Evolutionary conservation across 1,284 basidiomycete genomes (phyloP), one percentile per base, ranked within the genome.

Genomic region (Leucoagaricus sp.): DNA sequence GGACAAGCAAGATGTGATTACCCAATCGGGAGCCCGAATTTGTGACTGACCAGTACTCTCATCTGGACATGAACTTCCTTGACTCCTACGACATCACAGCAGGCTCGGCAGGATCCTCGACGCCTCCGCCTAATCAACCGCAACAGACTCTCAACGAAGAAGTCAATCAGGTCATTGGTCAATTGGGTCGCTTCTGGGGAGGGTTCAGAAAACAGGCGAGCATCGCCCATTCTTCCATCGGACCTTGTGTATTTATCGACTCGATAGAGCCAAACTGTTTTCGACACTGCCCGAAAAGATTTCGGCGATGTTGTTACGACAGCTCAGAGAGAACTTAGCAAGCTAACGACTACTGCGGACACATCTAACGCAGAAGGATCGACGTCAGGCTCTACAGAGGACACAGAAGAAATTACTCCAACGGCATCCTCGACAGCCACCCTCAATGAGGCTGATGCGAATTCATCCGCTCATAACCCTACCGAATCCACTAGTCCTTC

Each of bases 141-240:
- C 82, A 85, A 60, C 87, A 83, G 48, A 84, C 80, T 55, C 75
- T 96, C 49, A 88, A 95, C 66, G 88, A 94, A 63, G 94, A 96
- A 71, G 91, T 96, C 7, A 81, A 81, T 3, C 89, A 96, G 68
- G 93, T 94, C 21, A 84, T 95, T 50, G 90, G 89, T 19, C 86
- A 90, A 64, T 75, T 95, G n/a, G 88, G 86, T 36, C 79, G 84
- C 55, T 88, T 94, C 69, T 96, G 93, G 93, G 93, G 93, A 47
- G 89, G 91, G 15, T 89, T 95, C 67, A 84, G 86, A 75, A 91
- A 89, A 70, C 91, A 94, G 85, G 93, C 88, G 63, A 64, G 86
- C 65, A 41, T 23, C 47, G 42, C n/a, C 38, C 38, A 13, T 23
- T 17, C 26, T 26, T 25, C 46, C 40, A 26, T 34, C 33, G 19